Percentiles rank a stretch among this genome's conserved stretches.
Evolutionary conservation across 1,139 yeast genomes (phyloP).

Genomic region (Pichia norvegensis): DNA sequence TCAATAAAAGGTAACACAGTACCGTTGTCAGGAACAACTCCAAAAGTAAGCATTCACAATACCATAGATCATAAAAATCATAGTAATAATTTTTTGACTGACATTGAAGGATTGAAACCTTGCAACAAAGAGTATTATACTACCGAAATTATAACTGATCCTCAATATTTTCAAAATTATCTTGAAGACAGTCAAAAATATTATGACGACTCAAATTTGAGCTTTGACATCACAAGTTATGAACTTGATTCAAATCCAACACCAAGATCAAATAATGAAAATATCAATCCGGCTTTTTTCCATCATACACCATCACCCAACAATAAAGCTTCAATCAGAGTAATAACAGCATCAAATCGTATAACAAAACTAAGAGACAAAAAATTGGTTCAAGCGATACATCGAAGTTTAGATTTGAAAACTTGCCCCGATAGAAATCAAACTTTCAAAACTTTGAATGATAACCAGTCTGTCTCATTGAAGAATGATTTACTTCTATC

Average conservation of each 20-base stretch:
- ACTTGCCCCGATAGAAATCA: neutral
- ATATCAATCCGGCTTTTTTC: slow-evolving; percentile 8
- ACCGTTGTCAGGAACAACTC: neutral
- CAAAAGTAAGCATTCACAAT: neutral
- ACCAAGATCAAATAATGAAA: slow-evolving; percentile 6
- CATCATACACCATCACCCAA: slow-evolving; percentile 13
- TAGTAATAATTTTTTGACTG: neutral
- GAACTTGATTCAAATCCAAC: slow-evolving; percentile 10
- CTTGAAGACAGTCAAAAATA: slow-evolving; percentile 3
- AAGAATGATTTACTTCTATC: slow-evolving; percentile 1
- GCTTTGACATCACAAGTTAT: slow-evolving; percentile 9
- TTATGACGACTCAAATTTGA: slow-evolving; percentile 1
- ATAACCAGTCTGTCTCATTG: slow-evolving; percentile 1
- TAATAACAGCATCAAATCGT: slow-evolving; percentile 10
- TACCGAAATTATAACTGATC: neutral
- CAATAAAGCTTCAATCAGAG: slow-evolving; percentile 7
- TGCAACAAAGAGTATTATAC: neutral
- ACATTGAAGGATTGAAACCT: neutral
- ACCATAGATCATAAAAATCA: neutral
- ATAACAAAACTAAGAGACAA: slow-evolving; percentile 9
- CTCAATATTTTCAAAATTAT: slow-evolving; percentile 5
- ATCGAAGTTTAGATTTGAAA: slow-evolving; percentile 7
- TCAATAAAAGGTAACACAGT: neutral
- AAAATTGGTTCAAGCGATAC: slow-evolving; percentile 9
- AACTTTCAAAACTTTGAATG: slow-evolving; percentile 7